Evolutionary conservation across 495 filamentous ascomycete species (phyloP).

Genomic region (Aspergillus bridgeri): DNA sequence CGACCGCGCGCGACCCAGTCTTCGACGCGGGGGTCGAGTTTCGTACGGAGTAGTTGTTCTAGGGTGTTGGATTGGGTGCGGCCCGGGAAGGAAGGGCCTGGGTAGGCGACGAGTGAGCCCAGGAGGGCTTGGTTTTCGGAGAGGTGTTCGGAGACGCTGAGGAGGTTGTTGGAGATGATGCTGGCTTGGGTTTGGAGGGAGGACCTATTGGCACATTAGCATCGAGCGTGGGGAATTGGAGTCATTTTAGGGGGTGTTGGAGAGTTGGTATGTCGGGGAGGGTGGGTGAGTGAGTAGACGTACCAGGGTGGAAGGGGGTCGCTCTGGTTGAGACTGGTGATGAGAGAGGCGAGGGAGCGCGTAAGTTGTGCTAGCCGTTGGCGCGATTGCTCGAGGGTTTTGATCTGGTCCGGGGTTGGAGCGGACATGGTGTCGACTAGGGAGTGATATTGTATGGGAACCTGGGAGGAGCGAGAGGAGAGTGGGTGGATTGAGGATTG

Average conservation of each 20-base stretch:
- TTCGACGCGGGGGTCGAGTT: slow-evolving; percentile 71
- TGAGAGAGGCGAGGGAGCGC: slow-evolving; percentile 61
- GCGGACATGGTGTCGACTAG: slow-evolving; percentile 37
- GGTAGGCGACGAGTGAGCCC: slow-evolving; percentile 62
- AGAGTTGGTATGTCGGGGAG: slow-evolving; percentile 1
- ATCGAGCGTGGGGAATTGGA: too few relatives aligned
- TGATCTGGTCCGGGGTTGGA: slow-evolving; percentile 57
- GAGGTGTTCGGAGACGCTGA: slow-evolving; percentile 55
- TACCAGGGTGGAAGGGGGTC: slow-evolving; percentile 63
- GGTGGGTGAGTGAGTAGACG: slow-evolving; percentile 5
- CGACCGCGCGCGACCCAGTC: slow-evolving; percentile 66
- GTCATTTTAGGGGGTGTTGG: slow-evolving; percentile 1
- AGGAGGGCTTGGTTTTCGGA: slow-evolving; percentile 58
- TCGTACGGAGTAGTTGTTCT: slow-evolving; percentile 68
- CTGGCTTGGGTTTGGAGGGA: slow-evolving; percentile 65
- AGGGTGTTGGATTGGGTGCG: slow-evolving; percentile 63
- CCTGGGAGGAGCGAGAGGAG: too few relatives aligned
- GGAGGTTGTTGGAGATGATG: slow-evolving; percentile 63
- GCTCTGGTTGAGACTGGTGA: slow-evolving; percentile 46
- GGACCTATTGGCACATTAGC: too few relatives aligned
- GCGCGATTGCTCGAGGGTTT: slow-evolving; percentile 70
- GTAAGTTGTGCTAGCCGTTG: slow-evolving; percentile 68
- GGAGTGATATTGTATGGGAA: too few relatives aligned
- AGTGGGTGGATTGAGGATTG: too few relatives aligned
- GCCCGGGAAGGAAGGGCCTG: slow-evolving; percentile 70